Conservation (phyloP, 106 monocot species). For the Narthecium ossifragum region DNA sequence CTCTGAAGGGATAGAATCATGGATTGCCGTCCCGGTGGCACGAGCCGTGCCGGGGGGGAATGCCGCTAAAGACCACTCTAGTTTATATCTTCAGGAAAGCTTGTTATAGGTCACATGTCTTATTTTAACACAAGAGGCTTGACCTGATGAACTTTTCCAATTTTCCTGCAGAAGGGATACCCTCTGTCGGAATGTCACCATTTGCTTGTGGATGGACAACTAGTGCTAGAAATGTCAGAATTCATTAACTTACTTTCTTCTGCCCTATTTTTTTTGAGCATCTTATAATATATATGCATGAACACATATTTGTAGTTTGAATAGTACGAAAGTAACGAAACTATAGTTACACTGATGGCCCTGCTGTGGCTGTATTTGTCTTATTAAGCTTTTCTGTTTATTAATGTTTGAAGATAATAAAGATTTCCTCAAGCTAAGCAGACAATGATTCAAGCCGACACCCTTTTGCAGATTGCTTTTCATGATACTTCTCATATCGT, state of each 20-base stretch:
- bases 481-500: constrained; percentile 60
- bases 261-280: too few relatives aligned
- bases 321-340: too few relatives aligned
- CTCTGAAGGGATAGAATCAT: too few relatives aligned
- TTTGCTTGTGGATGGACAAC: constrained; percentile 98
- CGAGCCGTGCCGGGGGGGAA: too few relatives aligned
- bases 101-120: too few relatives aligned
- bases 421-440: too few relatives aligned
- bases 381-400: neutral
- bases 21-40: too few relatives aligned
- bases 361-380: neutral
- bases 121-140: too few relatives aligned
- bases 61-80: too few relatives aligned
- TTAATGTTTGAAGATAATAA: neutral
- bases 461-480: constrained; percentile 56
- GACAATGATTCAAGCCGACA: neutral
- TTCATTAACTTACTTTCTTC: neutral
- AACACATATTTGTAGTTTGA: too few relatives aligned
- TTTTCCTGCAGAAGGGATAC: constrained; percentile 91
- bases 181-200: constrained; percentile 92
- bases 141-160: constrained; percentile 7
- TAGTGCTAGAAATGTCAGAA: constrained; percentile 78
- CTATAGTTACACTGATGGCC: neutral
- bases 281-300: too few relatives aligned
- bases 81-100: too few relatives aligned